These are phyloP conservation scores for Rhododendron vialii DNA, from an alignment of 148 eudicot genomes.

Conservation along the genomic window DNA sequence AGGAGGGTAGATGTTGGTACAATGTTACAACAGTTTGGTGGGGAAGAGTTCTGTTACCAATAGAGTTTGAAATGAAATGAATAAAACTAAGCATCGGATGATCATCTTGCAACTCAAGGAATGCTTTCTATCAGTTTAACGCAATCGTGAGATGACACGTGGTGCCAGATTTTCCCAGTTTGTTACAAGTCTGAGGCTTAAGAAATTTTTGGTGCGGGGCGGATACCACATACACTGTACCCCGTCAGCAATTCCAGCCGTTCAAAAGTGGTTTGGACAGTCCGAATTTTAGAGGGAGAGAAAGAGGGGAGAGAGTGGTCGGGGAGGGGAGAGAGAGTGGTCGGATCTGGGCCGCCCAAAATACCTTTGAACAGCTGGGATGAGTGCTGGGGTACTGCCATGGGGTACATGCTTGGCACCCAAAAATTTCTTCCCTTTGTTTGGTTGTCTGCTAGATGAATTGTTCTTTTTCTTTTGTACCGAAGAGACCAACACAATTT, in stretches of 20 bases:
- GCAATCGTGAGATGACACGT: background rate
- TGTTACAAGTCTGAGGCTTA: background rate
- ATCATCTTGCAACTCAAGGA: background rate
- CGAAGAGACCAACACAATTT: too few relatives aligned
- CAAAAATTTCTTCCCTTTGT: too few relatives aligned
- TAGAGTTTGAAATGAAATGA: background rate
- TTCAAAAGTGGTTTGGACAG: too few relatives aligned
- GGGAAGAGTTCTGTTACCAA: background rate
- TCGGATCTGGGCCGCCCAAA: too few relatives aligned
- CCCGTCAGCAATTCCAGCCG: accelerated
- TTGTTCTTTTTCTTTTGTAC: background rate
- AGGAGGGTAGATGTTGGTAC: background rate
- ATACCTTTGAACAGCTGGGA: too few relatives aligned
- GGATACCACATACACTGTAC: too few relatives aligned
- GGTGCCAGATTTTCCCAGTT: background rate
- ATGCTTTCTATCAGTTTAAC: background rate
- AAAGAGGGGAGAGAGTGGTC: too few relatives aligned
- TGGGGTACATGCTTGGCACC: too few relatives aligned
- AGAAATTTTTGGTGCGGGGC: too few relatives aligned
- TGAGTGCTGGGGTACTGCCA: too few relatives aligned
- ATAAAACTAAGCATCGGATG: background rate
- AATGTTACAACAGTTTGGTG: background rate
- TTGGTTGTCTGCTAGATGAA: background rate
- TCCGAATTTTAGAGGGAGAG: too few relatives aligned
- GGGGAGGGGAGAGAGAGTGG: too few relatives aligned